A percentile compares a stretch with the other conserved stretches of the same genome.
Conservation (phyloP, 345 rosid species). For the Salix udensis region DNA sequence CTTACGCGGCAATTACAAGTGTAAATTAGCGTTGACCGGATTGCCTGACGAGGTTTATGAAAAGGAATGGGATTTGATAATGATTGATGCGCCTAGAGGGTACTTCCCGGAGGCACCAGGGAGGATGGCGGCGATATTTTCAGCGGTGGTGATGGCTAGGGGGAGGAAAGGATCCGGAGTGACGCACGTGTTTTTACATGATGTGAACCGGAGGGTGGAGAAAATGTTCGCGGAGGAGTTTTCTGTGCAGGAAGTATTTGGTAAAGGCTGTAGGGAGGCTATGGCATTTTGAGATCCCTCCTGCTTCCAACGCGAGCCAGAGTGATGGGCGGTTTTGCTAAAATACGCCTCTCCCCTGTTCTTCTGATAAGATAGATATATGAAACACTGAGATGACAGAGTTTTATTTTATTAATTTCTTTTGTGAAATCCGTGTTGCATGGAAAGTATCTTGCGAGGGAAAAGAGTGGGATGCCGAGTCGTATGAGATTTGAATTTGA, state of each 20-base stretch:
- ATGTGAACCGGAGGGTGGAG: slow-evolving; percentile 66
- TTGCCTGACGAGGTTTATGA: slow-evolving; percentile 80
- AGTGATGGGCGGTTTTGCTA: slow-evolving; percentile 50
- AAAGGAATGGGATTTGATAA: slow-evolving; percentile 77
- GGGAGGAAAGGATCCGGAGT: slow-evolving; percentile 56
- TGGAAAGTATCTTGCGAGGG: neutral
- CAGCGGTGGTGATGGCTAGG: slow-evolving; percentile 80
- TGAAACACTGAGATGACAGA: neutral
- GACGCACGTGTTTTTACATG: slow-evolving; percentile 72
- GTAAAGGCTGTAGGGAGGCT: slow-evolving; percentile 48
- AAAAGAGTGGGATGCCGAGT: neutral
- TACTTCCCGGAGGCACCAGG: slow-evolving; percentile 65
- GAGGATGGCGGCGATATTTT: slow-evolving; percentile 76
- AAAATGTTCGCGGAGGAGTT: slow-evolving; percentile 60
- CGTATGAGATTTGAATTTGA: neutral
- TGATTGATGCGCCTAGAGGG: slow-evolving; percentile 84
- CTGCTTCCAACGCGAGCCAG: slow-evolving; percentile 36
- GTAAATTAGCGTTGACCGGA: slow-evolving; percentile 56
- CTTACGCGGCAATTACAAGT: slow-evolving; percentile 50
- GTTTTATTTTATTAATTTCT: neutral
- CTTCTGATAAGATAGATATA: neutral
- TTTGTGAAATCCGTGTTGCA: neutral
- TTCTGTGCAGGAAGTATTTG: slow-evolving; percentile 49
- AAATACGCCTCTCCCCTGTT: neutral
- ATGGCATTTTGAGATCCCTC: slow-evolving; percentile 75